Base-by-base conservation (phyloP, 257 asterid genomes). In the Anisodus tanguticus region DNA sequence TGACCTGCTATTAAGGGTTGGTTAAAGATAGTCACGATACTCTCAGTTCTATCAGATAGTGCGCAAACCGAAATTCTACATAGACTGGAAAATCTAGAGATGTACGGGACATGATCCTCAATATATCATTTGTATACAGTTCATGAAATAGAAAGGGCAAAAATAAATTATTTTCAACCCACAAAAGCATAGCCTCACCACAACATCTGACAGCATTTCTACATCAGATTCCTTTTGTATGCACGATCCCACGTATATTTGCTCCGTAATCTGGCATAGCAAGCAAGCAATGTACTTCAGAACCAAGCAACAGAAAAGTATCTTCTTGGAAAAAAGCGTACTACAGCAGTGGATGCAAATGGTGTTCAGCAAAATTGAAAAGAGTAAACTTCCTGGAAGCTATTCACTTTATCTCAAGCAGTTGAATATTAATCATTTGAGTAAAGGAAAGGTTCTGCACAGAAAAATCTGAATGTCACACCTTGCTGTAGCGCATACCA, bases 401-500 rank as follows among this genome's bases (percentile, higher is more conserved):
- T 31, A n/a, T 77, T 77, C 31, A 26, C 47, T 51, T 77, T 22
- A 54, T 85, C 9, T 10, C 76, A 51, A 79, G 15, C 53, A 79
- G 15, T 43, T 54, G 49, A 81, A 47, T 63, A 22, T 5, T 58
- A 81, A 82, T 53, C 49, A 67, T 76, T 41, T 9, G 80, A 13
- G 68, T 85, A 72, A 83, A 47, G 64, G 71, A 79, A 82, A 76
- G 57, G 88, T 84, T 62, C 74, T 47, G 43, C 13, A 79, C 82
- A 39, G 82, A 90, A 59, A 15, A 85, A 85, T 87, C 62, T 80
- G 66, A 88, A 87, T 84, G 77, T 71, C 89, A 79, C 87, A 94
- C 99, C 99, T 96, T 96, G 87, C 92, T 96, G 83, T 92, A 96
- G 88, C 92, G 90, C 97, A 93, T 92, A 88, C 99, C 98, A 71